Conservation (phyloP, 2,329 filamentous ascomycete genomes). For the Stachybotrys chlorohalonatus region DNA sequence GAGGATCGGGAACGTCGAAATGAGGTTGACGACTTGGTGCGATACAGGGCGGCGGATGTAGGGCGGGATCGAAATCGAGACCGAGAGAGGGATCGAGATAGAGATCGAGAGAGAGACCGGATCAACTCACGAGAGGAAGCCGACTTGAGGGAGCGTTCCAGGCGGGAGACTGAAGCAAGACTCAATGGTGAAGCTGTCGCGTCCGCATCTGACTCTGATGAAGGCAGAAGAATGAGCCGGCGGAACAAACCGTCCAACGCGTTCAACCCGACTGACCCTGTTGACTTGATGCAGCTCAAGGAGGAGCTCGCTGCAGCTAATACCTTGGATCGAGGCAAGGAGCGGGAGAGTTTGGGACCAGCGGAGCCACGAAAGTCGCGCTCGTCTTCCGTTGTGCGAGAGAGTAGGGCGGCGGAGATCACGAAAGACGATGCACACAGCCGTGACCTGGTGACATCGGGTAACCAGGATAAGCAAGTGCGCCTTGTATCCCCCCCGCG, state of each 20-base stretch:
- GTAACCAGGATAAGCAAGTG: slow-evolving; percentile 37
- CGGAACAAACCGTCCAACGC: slow-evolving; percentile 26
- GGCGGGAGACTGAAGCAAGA: slow-evolving; percentile 28
- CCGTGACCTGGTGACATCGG: slow-evolving; percentile 26
- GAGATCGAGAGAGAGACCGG: neutral
- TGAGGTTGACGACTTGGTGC: slow-evolving; percentile 10
- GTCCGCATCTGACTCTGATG: slow-evolving; percentile 31
- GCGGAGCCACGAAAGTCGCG: slow-evolving; percentile 14
- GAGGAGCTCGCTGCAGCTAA: slow-evolving; percentile 38
- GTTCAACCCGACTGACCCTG: slow-evolving; percentile 46
- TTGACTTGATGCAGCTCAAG: slow-evolving; percentile 39
- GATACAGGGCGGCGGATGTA: neutral
- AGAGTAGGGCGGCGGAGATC: slow-evolving; percentile 7
- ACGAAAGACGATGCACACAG: slow-evolving; percentile 26
- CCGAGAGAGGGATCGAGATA: slow-evolving; percentile 7
- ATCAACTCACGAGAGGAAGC: slow-evolving; percentile 1
- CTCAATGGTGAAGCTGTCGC: slow-evolving; percentile 24
- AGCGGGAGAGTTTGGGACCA: slow-evolving; percentile 11
- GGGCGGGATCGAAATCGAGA: slow-evolving; percentile 1
- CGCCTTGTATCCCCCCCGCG: slow-evolving; percentile 66
- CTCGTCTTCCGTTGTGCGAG: slow-evolving; percentile 11
- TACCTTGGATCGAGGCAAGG: slow-evolving; percentile 13
- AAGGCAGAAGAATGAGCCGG: slow-evolving; percentile 27
- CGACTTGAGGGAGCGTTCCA: slow-evolving; percentile 18
- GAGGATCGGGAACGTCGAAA: slow-evolving; percentile 17